A percentile compares a stretch with the other conserved stretches of the same genome.
These are phyloP conservation scores for Pichia sporocuriosa DNA, from an alignment of 805 yeast species.

Conservation along the genomic window DNA sequence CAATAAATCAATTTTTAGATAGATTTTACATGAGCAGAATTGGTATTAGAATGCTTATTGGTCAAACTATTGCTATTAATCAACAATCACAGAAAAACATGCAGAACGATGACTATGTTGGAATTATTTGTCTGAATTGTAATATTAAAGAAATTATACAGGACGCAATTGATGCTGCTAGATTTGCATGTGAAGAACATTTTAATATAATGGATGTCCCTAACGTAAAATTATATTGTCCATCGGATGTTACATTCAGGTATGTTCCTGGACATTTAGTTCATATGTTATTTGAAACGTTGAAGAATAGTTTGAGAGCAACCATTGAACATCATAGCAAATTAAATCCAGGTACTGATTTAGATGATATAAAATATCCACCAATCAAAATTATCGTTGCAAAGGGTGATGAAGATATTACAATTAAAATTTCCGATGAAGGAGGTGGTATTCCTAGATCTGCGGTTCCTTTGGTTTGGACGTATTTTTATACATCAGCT, in stretches of 20 bases:
- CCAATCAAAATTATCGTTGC: constrained; percentile 82
- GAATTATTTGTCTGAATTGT: constrained; percentile 80
- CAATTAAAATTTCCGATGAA: constrained; percentile 84
- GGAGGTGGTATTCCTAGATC: constrained; percentile 91
- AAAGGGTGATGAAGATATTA: constrained; percentile 85
- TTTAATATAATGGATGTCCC: constrained; percentile 86
- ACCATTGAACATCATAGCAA: constrained; percentile 76
- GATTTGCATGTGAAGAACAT: constrained; percentile 86
- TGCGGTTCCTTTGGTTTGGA: constrained; percentile 82
- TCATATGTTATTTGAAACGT: constrained; percentile 84
- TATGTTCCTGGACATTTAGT: constrained; percentile 90
- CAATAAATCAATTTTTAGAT: constrained; percentile 77
- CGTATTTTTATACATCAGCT: constrained; percentile 85
- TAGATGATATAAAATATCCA: constrained; percentile 67
- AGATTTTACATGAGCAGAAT: constrained; percentile 85
- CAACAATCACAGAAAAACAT: constrained; percentile 29
- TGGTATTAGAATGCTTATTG: constrained; percentile 88
- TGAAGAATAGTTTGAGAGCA: constrained; percentile 82
- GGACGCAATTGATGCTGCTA: constrained; percentile 85
- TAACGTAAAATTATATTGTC: constrained; percentile 69
- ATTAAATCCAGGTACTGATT: constrained; percentile 39
- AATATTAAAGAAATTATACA: constrained; percentile 77
- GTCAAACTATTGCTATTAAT: constrained; percentile 80
- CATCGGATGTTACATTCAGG: constrained; percentile 72
- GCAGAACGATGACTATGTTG: constrained; percentile 66